Evolutionary conservation across 75 land plant genomes (phyloP).

Genomic region (Sequoiadendron giganteum): DNA sequence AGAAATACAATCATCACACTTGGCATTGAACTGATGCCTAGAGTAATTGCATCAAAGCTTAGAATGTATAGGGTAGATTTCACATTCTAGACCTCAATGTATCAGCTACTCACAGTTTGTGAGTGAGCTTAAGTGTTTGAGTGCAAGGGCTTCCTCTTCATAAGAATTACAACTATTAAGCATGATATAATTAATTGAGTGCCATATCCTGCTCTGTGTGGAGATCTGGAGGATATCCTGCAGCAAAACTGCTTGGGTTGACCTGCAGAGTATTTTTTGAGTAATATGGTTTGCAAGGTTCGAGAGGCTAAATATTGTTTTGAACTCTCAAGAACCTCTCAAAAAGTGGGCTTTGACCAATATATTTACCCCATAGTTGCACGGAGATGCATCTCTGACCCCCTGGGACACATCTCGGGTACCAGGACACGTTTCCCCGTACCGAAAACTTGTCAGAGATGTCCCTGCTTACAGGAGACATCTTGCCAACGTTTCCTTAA

Average conservation of each 20-base stretch:
- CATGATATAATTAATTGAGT: neutral
- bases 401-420: too few relatives aligned
- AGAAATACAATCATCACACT: neutral
- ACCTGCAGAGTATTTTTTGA: neutral
- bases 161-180: neutral
- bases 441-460: too few relatives aligned
- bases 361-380: neutral
- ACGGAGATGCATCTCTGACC: too few relatives aligned
- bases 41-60: neutral
- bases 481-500: too few relatives aligned
- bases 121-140: neutral
- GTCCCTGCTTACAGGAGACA: too few relatives aligned
- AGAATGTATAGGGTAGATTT: neutral
- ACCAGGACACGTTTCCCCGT: too few relatives aligned
- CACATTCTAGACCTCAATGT: neutral
- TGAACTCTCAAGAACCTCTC: neutral
- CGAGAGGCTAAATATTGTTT: neutral
- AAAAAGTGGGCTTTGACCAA: neutral
- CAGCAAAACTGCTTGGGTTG: neutral
- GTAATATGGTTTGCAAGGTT: neutral
- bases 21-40: neutral
- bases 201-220: neutral
- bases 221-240: neutral
- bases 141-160: neutral
- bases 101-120: neutral